These are phyloP conservation scores for Blastobotrys ciferrii DNA, from an alignment of 1,139 yeast species.

Conservation along the genomic window DNA sequence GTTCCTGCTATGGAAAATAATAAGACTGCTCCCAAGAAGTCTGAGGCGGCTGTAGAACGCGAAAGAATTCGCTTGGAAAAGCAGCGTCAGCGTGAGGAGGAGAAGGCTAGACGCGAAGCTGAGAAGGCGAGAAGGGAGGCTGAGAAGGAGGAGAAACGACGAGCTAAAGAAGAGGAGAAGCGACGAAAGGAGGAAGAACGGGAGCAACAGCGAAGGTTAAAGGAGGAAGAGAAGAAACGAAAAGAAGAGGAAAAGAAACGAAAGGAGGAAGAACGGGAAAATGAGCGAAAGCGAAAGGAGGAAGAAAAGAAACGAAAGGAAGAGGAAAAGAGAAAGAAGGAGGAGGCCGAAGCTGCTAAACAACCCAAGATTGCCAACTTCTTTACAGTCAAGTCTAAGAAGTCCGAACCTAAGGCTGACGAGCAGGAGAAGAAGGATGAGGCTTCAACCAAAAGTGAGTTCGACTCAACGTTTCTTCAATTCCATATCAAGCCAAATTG, in stretches of 20 bases:
- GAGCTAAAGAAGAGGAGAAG: slow-evolving; percentile 18
- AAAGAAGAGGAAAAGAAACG: slow-evolving; percentile 16
- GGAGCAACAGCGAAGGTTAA: slow-evolving; percentile 7
- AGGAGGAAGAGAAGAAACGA: slow-evolving; percentile 12
- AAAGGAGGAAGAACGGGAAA: slow-evolving; percentile 16
- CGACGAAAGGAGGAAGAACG: slow-evolving; percentile 19
- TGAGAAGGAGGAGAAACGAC: slow-evolving; percentile 12
- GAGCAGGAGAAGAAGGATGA: not conserved
- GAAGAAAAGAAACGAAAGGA: slow-evolving; percentile 8
- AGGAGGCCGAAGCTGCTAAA: slow-evolving; percentile 13
- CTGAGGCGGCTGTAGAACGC: not conserved
- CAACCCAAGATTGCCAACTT: slow-evolving; percentile 15
- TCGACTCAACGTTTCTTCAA: slow-evolving; percentile 11
- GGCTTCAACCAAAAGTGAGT: slow-evolving; percentile 10
- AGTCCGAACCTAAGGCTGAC: slow-evolving; percentile 3
- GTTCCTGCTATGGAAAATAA: not conserved
- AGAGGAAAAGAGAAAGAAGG: slow-evolving; percentile 10
- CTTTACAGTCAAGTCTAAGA: slow-evolving; percentile 12
- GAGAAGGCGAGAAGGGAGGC: slow-evolving; percentile 17
- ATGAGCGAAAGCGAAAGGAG: slow-evolving; percentile 15
- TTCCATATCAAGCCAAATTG: slow-evolving; percentile 14
- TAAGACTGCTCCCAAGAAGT: not conserved
- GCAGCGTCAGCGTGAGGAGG: slow-evolving; percentile 15
- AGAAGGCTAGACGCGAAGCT: slow-evolving; percentile 16
- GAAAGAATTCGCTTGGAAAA: not conserved